Base-by-base conservation (phyloP, 2,329 filamentous ascomycete genomes). In the Xylariales sp. region DNA sequence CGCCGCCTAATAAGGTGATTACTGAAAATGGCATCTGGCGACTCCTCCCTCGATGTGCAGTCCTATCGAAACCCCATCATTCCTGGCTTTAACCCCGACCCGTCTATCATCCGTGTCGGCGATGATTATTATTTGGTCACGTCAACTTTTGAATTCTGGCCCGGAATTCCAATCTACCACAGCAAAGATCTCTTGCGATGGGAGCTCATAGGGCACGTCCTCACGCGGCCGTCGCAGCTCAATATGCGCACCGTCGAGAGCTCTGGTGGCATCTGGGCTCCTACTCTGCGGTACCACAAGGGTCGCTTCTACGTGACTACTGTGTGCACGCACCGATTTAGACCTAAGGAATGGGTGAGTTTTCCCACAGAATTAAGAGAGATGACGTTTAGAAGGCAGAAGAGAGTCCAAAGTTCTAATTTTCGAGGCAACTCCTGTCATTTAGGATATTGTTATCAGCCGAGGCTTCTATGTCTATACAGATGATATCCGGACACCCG, bases 21-120 rank as follows among this genome's bases (percentile, higher is more conserved):
- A n/a, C n/a, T n/a, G n/a, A n/a, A n/a, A n/a, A n/a, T n/a, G n/a
- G n/a, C n/a, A n/a, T n/a, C n/a, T n/a, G n/a, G n/a, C n/a, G n/a
- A n/a, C n/a, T n/a, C n/a, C n/a, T n/a, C n/a, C n/a, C n/a, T n/a
- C n/a, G n/a, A n/a, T n/a, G n/a, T n/a, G n/a, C n/a, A n/a, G n/a
- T n/a, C n/a, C n/a, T n/a, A n/a, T n/a, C n/a, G n/a, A n/a, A 74
- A 74, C 48, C 70, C 70, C 0, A 60, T 73, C 5, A 54, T 75
- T 4, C 66, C 70, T 4, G 71, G 71, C 5, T 73, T 65, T 55
- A 64, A 72, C 45, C 65, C 70, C 0, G 70, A 74, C 46, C 71
- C 70, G 0, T 66, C 60, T 5, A 69, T 67, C 32, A 57, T 64
- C n/a, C 60, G 62, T 33, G 52, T 69, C 15, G 47, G 52, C 7